A percentile compares a stretch with the other conserved stretches of the same genome.
Evolutionary conservation across 1,284 basidiomycete species (phyloP).

Genomic region (Laetiporus sulphureus): DNA sequence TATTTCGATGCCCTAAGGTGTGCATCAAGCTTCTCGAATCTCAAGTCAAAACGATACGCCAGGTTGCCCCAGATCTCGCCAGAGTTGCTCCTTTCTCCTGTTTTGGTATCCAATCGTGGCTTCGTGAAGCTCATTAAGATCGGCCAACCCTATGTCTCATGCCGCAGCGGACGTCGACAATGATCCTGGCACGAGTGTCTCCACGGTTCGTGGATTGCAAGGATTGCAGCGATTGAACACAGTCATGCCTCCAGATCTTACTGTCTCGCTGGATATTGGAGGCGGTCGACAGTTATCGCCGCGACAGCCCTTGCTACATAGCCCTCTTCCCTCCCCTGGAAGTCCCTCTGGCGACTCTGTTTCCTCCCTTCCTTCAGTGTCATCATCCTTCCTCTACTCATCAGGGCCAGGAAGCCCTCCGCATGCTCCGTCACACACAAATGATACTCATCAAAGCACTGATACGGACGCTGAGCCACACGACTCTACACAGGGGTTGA

Average conservation of each 20-base stretch:
- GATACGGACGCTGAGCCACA: constrained; percentile 17
- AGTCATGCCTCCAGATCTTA: constrained; percentile 7
- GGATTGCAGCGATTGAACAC: constrained; percentile 25
- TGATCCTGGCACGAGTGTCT: constrained; percentile 30
- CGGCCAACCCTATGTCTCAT: too few species aligned
- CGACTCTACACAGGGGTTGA: constrained; percentile 45
- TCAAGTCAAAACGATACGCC: too few species aligned
- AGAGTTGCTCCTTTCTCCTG: too few species aligned
- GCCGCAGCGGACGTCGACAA: too few species aligned
- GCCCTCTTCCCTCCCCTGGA: constrained; percentile 44
- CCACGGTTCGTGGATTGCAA: constrained; percentile 34
- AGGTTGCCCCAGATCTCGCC: too few species aligned
- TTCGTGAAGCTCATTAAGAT: too few species aligned
- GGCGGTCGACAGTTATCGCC: constrained; percentile 6
- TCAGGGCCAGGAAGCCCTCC: constrained; percentile 57
- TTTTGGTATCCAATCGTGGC: too few species aligned
- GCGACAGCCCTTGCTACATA: constrained; percentile 38
- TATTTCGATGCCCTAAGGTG: too few species aligned
- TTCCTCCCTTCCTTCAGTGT: constrained; percentile 64
- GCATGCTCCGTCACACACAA: constrained; percentile 22
- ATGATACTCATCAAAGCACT: constrained; percentile 32
- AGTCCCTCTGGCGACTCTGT: constrained; percentile 52
- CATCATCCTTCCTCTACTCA: constrained; percentile 73
- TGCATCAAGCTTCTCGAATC: too few species aligned
- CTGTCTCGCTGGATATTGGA: not conserved